Evolutionary conservation across 371 early-diverging fungal genomes (phyloP), one percentile per base, ranked within the genome.

Genomic region (Gilbertella persicaria): DNA sequence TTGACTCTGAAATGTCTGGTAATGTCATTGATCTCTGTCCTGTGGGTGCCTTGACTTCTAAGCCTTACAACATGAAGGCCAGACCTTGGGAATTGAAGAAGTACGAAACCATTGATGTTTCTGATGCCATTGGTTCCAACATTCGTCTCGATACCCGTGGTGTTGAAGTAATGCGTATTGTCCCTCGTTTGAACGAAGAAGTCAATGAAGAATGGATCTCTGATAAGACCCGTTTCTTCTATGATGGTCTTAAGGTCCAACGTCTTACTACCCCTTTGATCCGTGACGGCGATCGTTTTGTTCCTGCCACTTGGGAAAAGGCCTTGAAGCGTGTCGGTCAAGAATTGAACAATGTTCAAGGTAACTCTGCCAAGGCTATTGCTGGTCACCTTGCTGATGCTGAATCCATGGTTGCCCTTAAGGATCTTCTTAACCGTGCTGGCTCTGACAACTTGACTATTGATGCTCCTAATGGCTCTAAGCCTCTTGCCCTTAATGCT

Each of bases 201-300:
- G 80, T 98, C 63, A 98, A 98, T 78, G 95, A 95, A 70, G 98
- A 98, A 82, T 98, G 98, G 98, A 94, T 98, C 50, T 92, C 93
- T 10, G 98, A 98, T 81, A 97, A 96, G 84, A 95, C 96, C 36
- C 89, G 98, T 49, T 96, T 92, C 72, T 90, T 93, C 51, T 93
- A 83, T 62, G 98, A 98, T 61, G 98, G 98, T 53, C 80, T 98
- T 26, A 94, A 92, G 83, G 85, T 92, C 20, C 97, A 98, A 78
- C 86, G 98, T 59, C 78, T 98, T 55, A 95, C 94, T 28, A 85
- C 86, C 14, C 97, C 97, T 24, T 81, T 98, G 66, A 73, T 97
- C 37, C 89, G 93, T 62, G 69, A 87, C 55, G 93, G 91, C 38
- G 87, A 90, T 63, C 79, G 84, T 35, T 95, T 98, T 48, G 90